Evolutionary conservation across 768 basidiomycete species (phyloP).

Genomic region (Termitomyces sp.): DNA sequence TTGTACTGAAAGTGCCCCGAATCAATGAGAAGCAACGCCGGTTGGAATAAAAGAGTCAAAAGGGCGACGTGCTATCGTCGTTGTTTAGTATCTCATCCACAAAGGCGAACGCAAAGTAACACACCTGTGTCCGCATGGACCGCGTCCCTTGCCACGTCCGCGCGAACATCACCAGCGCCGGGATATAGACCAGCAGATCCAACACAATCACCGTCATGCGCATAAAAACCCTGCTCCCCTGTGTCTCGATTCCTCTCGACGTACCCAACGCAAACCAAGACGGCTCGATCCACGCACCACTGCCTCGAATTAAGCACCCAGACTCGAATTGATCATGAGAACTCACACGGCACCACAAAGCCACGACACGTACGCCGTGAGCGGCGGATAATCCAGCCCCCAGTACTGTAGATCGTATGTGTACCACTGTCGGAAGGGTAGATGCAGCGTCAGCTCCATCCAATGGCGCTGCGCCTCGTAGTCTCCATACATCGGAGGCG

Average conservation of each 20-base stretch:
- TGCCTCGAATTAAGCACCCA: conserved; percentile 9
- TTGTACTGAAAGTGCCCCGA: conserved; percentile 97
- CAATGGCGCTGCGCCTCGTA: conserved; percentile 94
- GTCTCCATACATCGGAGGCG: conserved; percentile 86
- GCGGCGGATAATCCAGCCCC: conserved; percentile 93
- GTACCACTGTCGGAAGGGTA: conserved; percentile 80
- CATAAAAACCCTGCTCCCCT: conserved; percentile 72
- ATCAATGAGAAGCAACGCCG: conserved; percentile 79
- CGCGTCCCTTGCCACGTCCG: conserved; percentile 61
- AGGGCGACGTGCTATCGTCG: conserved; percentile 57
- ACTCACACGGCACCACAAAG: conserved; percentile 72
- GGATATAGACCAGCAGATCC: conserved; percentile 72
- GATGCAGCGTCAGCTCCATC: conserved; percentile 86
- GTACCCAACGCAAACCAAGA: conserved; percentile 67
- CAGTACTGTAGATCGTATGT: conserved; percentile 85
- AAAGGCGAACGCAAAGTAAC: conserved; percentile 7
- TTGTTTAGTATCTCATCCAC: conserved; percentile 1
- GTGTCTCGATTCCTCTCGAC: conserved; percentile 71
- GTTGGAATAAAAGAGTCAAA: conserved; percentile 73
- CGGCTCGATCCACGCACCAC: conserved; percentile 36
- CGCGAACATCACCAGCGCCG: conserved; percentile 65
- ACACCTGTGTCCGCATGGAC: conserved; percentile 76
- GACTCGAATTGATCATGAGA: not conserved
- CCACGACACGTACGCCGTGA: conserved; percentile 90
- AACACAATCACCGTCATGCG: conserved; percentile 64